These are phyloP conservation scores for Rhizopus sp. DNA, from an alignment of 371 early-diverging fungal genomes.

Conservation along the genomic window DNA sequence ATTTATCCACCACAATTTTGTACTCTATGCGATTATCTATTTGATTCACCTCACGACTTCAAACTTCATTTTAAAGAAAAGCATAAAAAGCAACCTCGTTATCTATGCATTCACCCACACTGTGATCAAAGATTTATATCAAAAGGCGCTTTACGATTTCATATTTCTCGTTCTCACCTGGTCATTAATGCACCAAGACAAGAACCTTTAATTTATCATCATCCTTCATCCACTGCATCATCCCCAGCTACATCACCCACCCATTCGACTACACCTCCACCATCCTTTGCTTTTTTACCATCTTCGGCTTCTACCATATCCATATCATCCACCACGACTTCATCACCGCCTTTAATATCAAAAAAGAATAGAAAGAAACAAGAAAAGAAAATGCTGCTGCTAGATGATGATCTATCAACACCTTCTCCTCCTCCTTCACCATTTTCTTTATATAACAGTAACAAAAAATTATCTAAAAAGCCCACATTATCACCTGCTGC, in stretches of 20 bases:
- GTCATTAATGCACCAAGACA: slow-evolving; percentile 13
- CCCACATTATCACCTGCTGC: slow-evolving; percentile 30
- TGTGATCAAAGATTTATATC: slow-evolving; percentile 27
- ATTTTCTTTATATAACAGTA: slow-evolving; percentile 17
- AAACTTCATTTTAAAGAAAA: slow-evolving; percentile 20
- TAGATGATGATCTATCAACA: slow-evolving; percentile 8
- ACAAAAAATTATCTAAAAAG: slow-evolving; percentile 30
- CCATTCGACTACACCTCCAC: slow-evolving; percentile 1
- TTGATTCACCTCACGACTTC: slow-evolving; percentile 17
- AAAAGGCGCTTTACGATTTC: slow-evolving; percentile 31
- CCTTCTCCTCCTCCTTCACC: slow-evolving; percentile 30
- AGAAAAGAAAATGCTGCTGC: neutral
- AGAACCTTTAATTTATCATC: slow-evolving; percentile 3
- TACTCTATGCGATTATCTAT: slow-evolving; percentile 24
- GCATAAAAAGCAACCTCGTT: slow-evolving; percentile 25
- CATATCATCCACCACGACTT: neutral
- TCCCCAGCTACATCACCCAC: neutral
- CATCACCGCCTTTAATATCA: slow-evolving; percentile 4
- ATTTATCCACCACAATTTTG: slow-evolving; percentile 37
- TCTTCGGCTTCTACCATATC: slow-evolving; percentile 1
- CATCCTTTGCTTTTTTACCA: neutral
- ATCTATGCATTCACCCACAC: slow-evolving; percentile 36
- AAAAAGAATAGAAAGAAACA: slow-evolving; percentile 5
- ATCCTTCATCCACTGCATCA: slow-evolving; percentile 6
- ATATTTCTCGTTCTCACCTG: slow-evolving; percentile 29